Evolutionary conservation across 768 basidiomycete species (phyloP).

Genomic region (Trametes meyenii): DNA sequence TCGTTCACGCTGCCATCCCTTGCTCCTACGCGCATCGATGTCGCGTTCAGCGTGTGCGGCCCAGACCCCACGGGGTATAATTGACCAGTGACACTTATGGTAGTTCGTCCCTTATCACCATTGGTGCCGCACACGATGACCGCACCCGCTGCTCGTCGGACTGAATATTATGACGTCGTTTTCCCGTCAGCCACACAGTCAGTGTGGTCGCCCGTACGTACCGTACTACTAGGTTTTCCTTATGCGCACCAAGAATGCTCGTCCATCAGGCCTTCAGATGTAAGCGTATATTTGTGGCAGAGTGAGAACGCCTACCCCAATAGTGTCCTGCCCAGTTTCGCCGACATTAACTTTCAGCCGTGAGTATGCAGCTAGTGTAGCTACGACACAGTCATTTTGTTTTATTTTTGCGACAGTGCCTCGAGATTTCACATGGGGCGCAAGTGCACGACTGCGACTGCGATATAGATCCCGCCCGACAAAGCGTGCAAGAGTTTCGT

Average conservation of each 20-base stretch:
- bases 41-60: background rate
- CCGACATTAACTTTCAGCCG: conserved; percentile 15
- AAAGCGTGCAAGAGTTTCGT: too few species aligned
- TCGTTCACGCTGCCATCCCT: background rate
- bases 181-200: background rate
- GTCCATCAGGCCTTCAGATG: conserved; percentile 4
- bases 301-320: background rate
- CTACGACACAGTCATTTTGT: background rate
- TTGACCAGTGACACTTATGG: background rate
- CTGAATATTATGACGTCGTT: background rate
- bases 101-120: background rate
- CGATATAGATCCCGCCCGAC: too few species aligned
- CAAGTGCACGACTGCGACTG: too few species aligned
- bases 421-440: too few species aligned
- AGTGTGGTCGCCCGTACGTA: background rate
- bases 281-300: background rate
- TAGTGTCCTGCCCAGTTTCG: background rate
- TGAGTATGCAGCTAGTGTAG: background rate
- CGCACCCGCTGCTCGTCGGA: background rate
- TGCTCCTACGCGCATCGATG: background rate
- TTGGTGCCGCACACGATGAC: background rate
- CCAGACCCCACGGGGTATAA: background rate
- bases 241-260: background rate
- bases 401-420: background rate
- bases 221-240: background rate